A percentile compares a stretch with the other conserved stretches of the same genome.
phyloP scores from a whole-genome alignment of 768 basidiomycete genomes.

The Royoungia palumana region DNA sequence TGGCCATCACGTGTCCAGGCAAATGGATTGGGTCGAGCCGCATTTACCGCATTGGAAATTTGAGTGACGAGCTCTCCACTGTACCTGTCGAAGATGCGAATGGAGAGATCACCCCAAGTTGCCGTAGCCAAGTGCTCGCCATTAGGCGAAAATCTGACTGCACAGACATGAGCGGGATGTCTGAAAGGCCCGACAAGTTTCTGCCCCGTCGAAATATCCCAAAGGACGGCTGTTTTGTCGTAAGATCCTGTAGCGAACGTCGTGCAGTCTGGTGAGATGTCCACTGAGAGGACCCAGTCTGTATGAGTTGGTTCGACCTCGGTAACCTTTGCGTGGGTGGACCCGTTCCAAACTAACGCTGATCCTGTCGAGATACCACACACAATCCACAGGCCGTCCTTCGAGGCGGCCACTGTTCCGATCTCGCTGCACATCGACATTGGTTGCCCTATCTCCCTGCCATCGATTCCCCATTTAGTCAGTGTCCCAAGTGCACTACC shows the following conservation, averaged over 20 bases:
- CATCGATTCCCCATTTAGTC: constrained; percentile 1
- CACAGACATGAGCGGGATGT: neutral
- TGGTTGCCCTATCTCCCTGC: neutral
- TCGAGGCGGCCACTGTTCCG: constrained; percentile 1
- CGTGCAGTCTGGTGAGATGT: constrained; percentile 5
- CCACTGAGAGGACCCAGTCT: constrained; percentile 5
- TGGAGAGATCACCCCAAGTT: constrained; percentile 4
- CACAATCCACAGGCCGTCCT: constrained; percentile 5
- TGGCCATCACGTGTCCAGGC: constrained; percentile 8
- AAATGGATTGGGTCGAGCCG: neutral
- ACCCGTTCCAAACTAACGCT: constrained; percentile 1
- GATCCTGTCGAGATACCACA: constrained; percentile 4
- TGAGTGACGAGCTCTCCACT: constrained; percentile 1
- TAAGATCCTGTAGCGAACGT: constrained; percentile 6
- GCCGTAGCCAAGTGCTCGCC: constrained; percentile 3
- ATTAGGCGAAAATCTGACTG: constrained; percentile 4
- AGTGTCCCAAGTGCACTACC: constrained; percentile 4
- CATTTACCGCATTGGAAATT: constrained; percentile 1
- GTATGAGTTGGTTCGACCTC: constrained; percentile 1
- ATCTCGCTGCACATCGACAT: neutral
- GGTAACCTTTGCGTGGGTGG: neutral
- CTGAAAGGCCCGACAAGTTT: neutral
- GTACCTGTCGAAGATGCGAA: constrained; percentile 4
- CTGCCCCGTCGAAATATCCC: neutral
- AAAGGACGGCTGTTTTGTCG: constrained; percentile 3